phyloP scores from a whole-genome alignment of 768 basidiomycete genomes.

The Suillus decipiens region DNA sequence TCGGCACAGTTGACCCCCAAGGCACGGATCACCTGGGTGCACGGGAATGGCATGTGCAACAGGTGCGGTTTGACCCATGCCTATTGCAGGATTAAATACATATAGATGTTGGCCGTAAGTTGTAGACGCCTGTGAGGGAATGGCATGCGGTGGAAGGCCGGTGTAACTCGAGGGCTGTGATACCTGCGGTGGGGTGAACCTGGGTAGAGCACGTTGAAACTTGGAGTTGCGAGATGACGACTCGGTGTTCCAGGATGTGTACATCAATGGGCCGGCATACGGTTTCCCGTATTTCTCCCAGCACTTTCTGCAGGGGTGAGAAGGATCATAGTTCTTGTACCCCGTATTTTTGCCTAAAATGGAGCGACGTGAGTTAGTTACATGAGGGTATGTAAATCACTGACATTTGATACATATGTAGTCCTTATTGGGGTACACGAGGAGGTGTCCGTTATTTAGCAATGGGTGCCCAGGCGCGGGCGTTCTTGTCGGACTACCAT shows the following conservation, averaged over 20 bases:
- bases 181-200: conserved; percentile 24
- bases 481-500: conserved; percentile 61
- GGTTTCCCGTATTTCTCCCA: conserved; percentile 70
- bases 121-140: not conserved
- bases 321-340: conserved; percentile 68
- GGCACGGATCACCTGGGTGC: conserved; percentile 63
- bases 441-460: conserved; percentile 55
- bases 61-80: conserved; percentile 23
- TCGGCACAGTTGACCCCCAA: conserved; percentile 70
- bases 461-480: conserved; percentile 72
- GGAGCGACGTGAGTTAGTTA: not conserved
- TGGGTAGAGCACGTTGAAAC: conserved; percentile 33
- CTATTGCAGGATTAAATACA: conserved; percentile 25
- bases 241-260: conserved; percentile 42
- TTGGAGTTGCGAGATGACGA: conserved; percentile 22
- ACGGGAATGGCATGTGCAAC: conserved; percentile 49
- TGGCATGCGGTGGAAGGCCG: conserved; percentile 4
- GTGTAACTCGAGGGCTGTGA: conserved; percentile 7
- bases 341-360: conserved; percentile 71
- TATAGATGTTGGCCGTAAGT: conserved; percentile 22
- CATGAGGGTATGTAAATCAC: conserved; percentile 17
- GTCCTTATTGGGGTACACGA: conserved; percentile 66
- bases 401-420: conserved; percentile 69
- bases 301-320: conserved; percentile 69
- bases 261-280: conserved; percentile 61